Evolutionary conservation across 805 yeast species (phyloP), one percentile per base, ranked within the genome.

Genomic region (Jamesozyma lodderae): DNA sequence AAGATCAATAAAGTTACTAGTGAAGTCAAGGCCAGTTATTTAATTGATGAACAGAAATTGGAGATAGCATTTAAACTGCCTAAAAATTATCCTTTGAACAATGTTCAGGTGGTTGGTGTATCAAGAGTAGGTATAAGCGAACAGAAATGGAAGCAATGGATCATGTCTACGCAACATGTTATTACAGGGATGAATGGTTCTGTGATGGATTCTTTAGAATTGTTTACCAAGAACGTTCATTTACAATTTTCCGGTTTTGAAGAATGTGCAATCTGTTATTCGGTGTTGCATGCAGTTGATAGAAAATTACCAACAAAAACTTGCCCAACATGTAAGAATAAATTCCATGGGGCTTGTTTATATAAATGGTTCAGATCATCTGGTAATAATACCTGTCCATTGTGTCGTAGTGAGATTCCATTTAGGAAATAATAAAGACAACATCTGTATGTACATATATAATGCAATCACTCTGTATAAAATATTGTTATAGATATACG

Each of bases 331-430:
- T 92, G 99, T 70, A 77, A 77, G 53, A 90, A 92, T 68, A 85
- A 82, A 57, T 92, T 88, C 69, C 99, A 92, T 60, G 79, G 95
- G 6, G 95, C 92, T 3, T 92, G 99, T 69, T 67, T 92, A 31
- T 88, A 86, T 69, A 84, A 88, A 58, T 92, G 99, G 99, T 92
- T 92, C 64, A 84, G 85, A 66, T 87, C 95, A 48, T 83, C 95
- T 11, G 94, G 92, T 29, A 73, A 84, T 39, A 83, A 85, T 47
- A 81, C 95, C 2, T 92, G 99, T 66, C 99, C 99, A 28, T 67
- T 92, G 54, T 92, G 99, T 64, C 80, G 98, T 53, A 48, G 60
- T 18, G 63, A 57, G 27, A 56, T 59, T 30, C 53, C 60, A 24
- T 53, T 59, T 22, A 52, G 56, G 38, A 49, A 50, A 38, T 58